Conservation (phyloP, 805 yeast genomes). For the Yarrowia hollandica region DNA sequence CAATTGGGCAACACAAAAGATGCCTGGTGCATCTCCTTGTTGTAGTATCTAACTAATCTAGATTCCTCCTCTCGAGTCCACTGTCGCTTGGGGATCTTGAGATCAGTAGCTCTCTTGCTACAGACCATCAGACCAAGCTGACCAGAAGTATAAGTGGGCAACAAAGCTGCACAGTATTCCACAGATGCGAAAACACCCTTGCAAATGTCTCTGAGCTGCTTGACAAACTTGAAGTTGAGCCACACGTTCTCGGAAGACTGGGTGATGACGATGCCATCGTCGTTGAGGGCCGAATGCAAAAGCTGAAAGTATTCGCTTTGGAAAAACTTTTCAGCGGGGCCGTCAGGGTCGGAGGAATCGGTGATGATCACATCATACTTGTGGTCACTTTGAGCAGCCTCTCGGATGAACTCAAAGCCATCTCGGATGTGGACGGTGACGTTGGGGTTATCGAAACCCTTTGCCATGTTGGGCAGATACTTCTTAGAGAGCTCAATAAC, state of each 20-base stretch:
- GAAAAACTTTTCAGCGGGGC: slow-evolving; percentile 90
- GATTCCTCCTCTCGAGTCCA: slow-evolving; percentile 62
- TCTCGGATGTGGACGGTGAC: slow-evolving; percentile 71
- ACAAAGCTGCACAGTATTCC: slow-evolving; percentile 86
- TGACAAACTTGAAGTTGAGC: slow-evolving; percentile 83
- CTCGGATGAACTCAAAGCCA: slow-evolving; percentile 74
- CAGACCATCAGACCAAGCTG: slow-evolving; percentile 98
- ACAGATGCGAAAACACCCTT: slow-evolving; percentile 84
- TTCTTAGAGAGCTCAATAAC: slow-evolving; percentile 71
- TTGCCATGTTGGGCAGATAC: slow-evolving; percentile 77
- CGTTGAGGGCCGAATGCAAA: slow-evolving; percentile 60
- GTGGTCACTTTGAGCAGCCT: slow-evolving; percentile 39
- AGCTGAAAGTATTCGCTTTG: slow-evolving; percentile 73
- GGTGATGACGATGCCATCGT: slow-evolving; percentile 71
- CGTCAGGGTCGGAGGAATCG: slow-evolving; percentile 93
- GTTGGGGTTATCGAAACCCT: slow-evolving; percentile 60
- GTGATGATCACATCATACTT: slow-evolving; percentile 83
- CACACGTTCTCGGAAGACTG: slow-evolving; percentile 86
- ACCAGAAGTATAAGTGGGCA: slow-evolving; percentile 97
- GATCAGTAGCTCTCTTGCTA: slow-evolving; percentile 64
- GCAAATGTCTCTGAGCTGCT: slow-evolving; percentile 80
- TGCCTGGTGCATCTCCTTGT: slow-evolving; percentile 78
- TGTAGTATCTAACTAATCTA: slow-evolving; percentile 76
- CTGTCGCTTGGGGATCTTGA: slow-evolving; percentile 67
- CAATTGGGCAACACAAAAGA: slow-evolving; percentile 90